These are phyloP conservation scores for Spathaspora girioi DNA, from an alignment of 805 yeast species.

Conservation along the genomic window DNA sequence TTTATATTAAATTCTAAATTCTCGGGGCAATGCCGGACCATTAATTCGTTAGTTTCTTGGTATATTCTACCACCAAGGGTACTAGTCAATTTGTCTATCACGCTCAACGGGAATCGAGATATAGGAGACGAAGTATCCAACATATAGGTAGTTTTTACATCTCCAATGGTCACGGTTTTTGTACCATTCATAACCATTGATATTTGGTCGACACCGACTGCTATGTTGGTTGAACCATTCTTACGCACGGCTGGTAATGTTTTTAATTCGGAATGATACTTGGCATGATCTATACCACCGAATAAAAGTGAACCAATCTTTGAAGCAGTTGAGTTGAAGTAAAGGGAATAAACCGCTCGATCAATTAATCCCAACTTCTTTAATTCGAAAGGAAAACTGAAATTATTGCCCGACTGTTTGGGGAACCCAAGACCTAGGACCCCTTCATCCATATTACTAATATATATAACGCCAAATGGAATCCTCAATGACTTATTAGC, in stretches of 20 bases:
- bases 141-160: neutral
- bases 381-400: constrained; percentile 32
- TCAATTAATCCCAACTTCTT: constrained; percentile 29
- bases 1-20: neutral
- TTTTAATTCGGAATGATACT: constrained; percentile 20
- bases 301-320: constrained; percentile 24
- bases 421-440: constrained; percentile 1
- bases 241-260: constrained; percentile 2
- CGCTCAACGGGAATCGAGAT: neutral
- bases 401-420: constrained; percentile 13
- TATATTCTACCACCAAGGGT: neutral
- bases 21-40: neutral
- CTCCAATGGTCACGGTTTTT: neutral
- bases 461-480: neutral
- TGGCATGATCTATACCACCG: constrained; percentile 31
- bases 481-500: neutral
- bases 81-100: neutral
- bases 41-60: neutral
- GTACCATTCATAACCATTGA: neutral
- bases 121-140: neutral
- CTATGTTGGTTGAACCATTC: neutral
- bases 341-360: constrained; percentile 35
- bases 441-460: neutral
- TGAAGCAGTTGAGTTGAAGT: constrained; percentile 21
- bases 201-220: neutral